These are phyloP conservation scores for Amphirosellinia nigrospora DNA, from an alignment of 495 filamentous ascomycete species.

Conservation along the genomic window DNA sequence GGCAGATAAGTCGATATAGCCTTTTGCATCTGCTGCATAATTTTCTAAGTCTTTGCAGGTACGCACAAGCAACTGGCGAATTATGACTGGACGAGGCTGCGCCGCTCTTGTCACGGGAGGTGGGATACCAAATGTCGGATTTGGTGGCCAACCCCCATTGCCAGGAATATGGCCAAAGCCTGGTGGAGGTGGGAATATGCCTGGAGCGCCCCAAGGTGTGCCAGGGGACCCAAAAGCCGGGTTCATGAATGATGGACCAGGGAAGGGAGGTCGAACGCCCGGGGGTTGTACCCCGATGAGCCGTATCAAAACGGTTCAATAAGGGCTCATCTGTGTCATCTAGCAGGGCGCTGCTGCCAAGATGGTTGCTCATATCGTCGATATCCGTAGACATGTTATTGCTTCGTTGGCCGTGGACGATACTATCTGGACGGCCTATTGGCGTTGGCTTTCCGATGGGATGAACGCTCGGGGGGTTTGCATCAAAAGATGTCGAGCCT, in stretches of 20 bases:
- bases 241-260: constrained; percentile 33
- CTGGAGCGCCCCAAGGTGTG: constrained; percentile 37
- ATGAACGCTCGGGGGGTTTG: constrained; percentile 53
- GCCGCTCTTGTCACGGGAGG: constrained; percentile 37
- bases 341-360: constrained; percentile 94
- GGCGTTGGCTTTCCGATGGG: constrained; percentile 82
- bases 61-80: constrained; percentile 58
- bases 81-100: constrained; percentile 49
- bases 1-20: constrained; percentile 69
- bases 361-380: constrained; percentile 78
- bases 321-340: constrained; percentile 72
- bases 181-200: constrained; percentile 37
- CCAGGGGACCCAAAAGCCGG: constrained; percentile 41
- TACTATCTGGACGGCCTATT: constrained; percentile 86
- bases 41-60: constrained; percentile 54
- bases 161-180: constrained; percentile 27
- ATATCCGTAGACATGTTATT: constrained; percentile 53
- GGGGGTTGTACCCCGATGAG: constrained; percentile 40
- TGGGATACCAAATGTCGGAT: constrained; percentile 34
- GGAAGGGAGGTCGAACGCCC: constrained; percentile 32
- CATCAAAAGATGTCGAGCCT: constrained; percentile 49
- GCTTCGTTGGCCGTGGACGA: constrained; percentile 52
- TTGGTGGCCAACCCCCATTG: constrained; percentile 37
- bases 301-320: constrained; percentile 9
- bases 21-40: constrained; percentile 45